Conservation (phyloP, 2,329 filamentous ascomycete species). For the Paraphoma sp. region DNA sequence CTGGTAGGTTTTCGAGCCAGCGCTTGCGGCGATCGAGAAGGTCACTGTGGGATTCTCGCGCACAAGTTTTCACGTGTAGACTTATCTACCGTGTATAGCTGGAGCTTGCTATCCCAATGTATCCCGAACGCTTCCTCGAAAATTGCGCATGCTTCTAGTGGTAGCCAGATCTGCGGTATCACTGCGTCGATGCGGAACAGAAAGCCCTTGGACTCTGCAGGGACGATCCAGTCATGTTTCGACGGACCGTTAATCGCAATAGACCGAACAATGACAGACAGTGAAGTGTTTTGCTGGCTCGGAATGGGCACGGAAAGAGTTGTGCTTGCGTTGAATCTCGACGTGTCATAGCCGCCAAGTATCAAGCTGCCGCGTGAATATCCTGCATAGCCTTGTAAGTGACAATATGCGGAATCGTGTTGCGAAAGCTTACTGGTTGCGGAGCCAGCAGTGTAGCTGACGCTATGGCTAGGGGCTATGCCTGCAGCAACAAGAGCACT, state of each 20-base stretch:
- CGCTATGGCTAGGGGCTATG: neutral
- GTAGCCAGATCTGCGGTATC: neutral
- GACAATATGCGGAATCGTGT: too few relatives aligned
- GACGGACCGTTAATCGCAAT: neutral
- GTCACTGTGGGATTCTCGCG: neutral
- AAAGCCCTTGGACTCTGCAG: neutral
- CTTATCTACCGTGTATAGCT: neutral
- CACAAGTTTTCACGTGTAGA: neutral
- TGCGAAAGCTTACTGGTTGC: neutral
- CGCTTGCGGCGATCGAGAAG: neutral
- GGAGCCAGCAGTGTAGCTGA: neutral
- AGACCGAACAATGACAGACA: neutral
- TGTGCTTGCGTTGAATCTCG: neutral
- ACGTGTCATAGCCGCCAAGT: neutral
- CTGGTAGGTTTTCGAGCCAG: neutral
- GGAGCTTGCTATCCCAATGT: neutral
- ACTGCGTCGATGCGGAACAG: neutral
- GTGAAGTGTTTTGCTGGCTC: neutral
- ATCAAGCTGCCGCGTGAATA: neutral
- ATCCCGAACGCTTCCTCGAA: neutral
- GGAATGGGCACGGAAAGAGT: neutral
- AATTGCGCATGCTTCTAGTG: neutral
- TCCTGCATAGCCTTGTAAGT: neutral
- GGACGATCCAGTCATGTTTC: neutral
- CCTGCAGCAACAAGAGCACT: neutral